Base-by-base conservation (phyloP, 306 rosid species). In the Glycyrrhiza uralensis region DNA sequence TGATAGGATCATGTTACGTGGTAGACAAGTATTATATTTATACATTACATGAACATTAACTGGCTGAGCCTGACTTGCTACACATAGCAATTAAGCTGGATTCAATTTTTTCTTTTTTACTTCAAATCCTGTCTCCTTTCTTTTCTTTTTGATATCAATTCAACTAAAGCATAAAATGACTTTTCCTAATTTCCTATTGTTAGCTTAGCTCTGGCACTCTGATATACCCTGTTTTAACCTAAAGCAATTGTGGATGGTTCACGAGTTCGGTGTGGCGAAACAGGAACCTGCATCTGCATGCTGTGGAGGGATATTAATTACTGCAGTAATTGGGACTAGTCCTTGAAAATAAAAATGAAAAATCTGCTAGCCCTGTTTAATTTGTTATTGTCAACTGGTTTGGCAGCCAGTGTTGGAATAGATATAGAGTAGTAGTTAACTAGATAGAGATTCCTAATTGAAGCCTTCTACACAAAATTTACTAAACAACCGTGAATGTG, bases 1-100 rank as follows among this genome's bases (percentile, higher is more conserved):
- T 77, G 69, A 61, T 73, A 51, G 66, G 74, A 77, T 72, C 51
- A 17, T 24, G 47, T 59, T 71, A 39, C 33, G 22, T 76, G 6
- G 47, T 7, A 8, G n/a, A 22, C 1, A 61, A 36, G 24, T 56
- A 42, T 44, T 71, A 2, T 7, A 12, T 18, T 18, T 55, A 39
- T n/a, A 36, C 47, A 67, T 32, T 33, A 1, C 5, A 14, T 46
- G 38, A 42, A 17, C 13, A 32, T 52, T 23, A 30, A 23, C 4
- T 41, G 32, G 72, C 29, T 24, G 12, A 28, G 67, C 45, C 10
- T 47, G 47, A 46, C 68, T 66, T 66, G 61, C 19, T n/a, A 13
- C 49, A 44, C 47, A 45, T 32, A 55, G 45, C 12, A 33, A 50
- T n/a, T 36, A 42, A 68, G 49, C 50, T 28, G 33, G n/a, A 12